Evolutionary conservation across 2,329 filamentous ascomycete genomes (phyloP).

Genomic region (Chrysoporthe deuterocubensis): DNA sequence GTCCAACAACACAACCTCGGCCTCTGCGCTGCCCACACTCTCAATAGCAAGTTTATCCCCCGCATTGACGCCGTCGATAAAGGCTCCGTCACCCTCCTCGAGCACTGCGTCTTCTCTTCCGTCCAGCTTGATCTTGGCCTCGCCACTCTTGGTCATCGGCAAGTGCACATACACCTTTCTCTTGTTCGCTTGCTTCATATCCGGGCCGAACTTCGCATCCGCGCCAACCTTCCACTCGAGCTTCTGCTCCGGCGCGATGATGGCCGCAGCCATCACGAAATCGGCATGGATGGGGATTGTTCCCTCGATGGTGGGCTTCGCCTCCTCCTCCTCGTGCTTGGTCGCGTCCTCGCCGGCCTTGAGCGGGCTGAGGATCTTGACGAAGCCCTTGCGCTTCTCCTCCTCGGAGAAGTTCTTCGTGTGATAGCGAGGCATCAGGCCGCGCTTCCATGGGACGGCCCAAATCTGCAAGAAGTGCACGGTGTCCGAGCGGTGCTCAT

Average conservation of each 20-base stretch:
- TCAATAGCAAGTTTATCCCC: constrained; percentile 69
- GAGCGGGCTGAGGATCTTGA: constrained; percentile 76
- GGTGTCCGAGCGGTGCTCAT: constrained; percentile 71
- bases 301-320: constrained; percentile 62
- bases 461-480: constrained; percentile 91
- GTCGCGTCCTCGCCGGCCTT: constrained; percentile 68
- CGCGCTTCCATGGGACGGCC: constrained; percentile 77
- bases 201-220: constrained; percentile 29
- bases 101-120: constrained; percentile 69
- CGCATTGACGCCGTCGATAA: constrained; percentile 66
- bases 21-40: constrained; percentile 69
- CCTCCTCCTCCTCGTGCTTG: constrained; percentile 64
- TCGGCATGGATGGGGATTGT: constrained; percentile 86
- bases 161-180: constrained; percentile 82
- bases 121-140: constrained; percentile 71
- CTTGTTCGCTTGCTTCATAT: constrained; percentile 53
- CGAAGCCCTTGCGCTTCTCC: constrained; percentile 70
- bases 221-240: constrained; percentile 77
- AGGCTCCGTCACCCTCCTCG: constrained; percentile 80
- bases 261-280: constrained; percentile 78
- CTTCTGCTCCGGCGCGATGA: constrained; percentile 66
- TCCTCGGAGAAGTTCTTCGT: constrained; percentile 74
- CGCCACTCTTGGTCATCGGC: constrained; percentile 63
- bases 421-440: constrained; percentile 76
- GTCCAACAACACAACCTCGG: constrained; percentile 71